phyloP scores from a whole-genome alignment of 352 stramenopile genomes.

The Phytophthora ramorum region DNA sequence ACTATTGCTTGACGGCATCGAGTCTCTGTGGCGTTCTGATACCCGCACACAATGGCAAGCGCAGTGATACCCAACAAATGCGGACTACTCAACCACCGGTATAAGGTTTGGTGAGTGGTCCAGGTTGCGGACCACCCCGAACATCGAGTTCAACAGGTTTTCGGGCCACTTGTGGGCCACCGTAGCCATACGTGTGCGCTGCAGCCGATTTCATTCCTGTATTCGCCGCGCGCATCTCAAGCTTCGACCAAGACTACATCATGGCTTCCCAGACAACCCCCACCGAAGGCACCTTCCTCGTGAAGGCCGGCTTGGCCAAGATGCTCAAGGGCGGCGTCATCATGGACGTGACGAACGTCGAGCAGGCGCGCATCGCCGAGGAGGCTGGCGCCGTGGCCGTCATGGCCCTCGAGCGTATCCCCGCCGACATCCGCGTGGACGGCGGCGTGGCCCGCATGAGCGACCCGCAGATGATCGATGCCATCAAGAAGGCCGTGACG shows the following conservation, averaged over 20 bases:
- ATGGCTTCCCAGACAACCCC: conserved; percentile 49
- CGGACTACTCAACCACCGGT: background rate
- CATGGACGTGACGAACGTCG: conserved; percentile 94
- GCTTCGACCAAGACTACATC: conserved; percentile 13
- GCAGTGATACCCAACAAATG: no score
- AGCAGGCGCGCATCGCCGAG: conserved; percentile 97
- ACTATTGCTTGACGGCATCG: no score
- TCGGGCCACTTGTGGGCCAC: conserved; percentile 26
- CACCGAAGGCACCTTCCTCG: conserved; percentile 86
- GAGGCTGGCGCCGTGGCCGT: conserved; percentile 97
- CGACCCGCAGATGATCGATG: conserved; percentile 97
- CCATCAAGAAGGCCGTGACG: conserved; percentile 98
- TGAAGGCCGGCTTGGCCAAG: conserved; percentile 97
- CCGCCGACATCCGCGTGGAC: conserved; percentile 96
- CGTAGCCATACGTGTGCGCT: background rate
- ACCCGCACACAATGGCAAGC: no score
- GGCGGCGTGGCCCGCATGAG: conserved; percentile 98
- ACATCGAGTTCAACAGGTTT: background rate
- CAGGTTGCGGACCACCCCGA: background rate
- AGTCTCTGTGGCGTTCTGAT: no score
- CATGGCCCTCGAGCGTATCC: conserved; percentile 99
- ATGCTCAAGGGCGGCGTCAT: conserved; percentile 99
- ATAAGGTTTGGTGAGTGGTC: background rate
- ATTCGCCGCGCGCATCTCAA: conserved; percentile 19
- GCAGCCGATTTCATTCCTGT: conserved; percentile 18